Evolutionary conservation across 2,329 filamentous ascomycete genomes (phyloP).

Genomic region (Fusarium fracticaudum): DNA sequence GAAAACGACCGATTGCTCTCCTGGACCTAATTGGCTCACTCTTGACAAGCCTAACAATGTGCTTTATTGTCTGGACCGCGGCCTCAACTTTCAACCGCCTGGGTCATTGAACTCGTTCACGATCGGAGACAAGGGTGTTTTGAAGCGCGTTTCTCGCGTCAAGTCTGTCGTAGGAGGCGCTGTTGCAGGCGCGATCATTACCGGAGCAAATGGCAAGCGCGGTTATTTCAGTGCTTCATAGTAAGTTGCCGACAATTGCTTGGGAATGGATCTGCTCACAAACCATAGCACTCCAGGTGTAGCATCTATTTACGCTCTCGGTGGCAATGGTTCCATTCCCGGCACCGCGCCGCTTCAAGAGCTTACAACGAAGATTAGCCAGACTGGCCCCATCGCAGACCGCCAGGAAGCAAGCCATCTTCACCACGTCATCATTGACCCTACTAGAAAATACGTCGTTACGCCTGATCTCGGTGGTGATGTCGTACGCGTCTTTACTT

Average conservation of each 20-base stretch:
- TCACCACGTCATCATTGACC: conserved; percentile 38
- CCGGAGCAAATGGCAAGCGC: conserved; percentile 10
- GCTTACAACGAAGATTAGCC: conserved; percentile 25
- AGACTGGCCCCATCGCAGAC: conserved; percentile 28
- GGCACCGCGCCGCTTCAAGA: conserved; percentile 31
- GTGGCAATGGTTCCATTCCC: conserved; percentile 21
- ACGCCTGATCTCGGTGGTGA: conserved; percentile 39
- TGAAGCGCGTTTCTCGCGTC: conserved; percentile 21
- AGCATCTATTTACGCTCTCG: conserved; percentile 22
- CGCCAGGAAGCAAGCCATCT: conserved; percentile 39
- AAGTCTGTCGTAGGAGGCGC: conserved; percentile 19
- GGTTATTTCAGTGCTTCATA: conserved; percentile 37
- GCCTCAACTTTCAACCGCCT: background rate
- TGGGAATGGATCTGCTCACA: background rate
- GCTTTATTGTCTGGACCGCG: conserved; percentile 38
- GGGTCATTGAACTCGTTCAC: conserved; percentile 39
- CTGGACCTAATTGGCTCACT: conserved; percentile 31
- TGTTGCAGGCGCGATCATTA: conserved; percentile 35
- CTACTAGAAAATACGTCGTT: conserved; percentile 34
- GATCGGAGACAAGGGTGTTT: conserved; percentile 5
- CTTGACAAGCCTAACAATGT: conserved; percentile 25
- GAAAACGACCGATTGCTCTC: conserved; percentile 19
- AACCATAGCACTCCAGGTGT: conserved; percentile 15
- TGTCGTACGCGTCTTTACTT: conserved; percentile 30
- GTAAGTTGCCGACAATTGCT: conserved; percentile 1